Evolutionary conservation across 1,284 basidiomycete genomes (phyloP).

Genomic region (Puccinia novopanici): DNA sequence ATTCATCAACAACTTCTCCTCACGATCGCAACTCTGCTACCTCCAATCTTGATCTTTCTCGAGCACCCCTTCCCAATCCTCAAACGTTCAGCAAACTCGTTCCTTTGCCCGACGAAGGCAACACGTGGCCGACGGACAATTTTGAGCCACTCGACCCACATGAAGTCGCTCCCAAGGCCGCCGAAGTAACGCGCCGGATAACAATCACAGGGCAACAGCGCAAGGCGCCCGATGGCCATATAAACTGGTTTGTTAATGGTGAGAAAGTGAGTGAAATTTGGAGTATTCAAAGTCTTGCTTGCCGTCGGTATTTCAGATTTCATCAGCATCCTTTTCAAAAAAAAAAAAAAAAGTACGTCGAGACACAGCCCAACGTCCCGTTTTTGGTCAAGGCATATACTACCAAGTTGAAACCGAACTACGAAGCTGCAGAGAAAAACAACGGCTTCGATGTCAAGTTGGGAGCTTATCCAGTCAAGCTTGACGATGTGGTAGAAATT

Average conservation of each 20-base stretch:
- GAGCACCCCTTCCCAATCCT: background rate
- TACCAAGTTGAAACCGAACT: constrained; percentile 32
- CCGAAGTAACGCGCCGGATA: constrained; percentile 34
- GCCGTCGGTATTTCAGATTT: background rate
- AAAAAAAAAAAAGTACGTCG: constrained; percentile 28
- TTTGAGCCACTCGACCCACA: constrained; percentile 31
- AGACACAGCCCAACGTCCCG: constrained; percentile 28
- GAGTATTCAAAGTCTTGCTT: background rate
- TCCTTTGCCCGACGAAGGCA: constrained; percentile 32
- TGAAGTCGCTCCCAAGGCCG: constrained; percentile 32
- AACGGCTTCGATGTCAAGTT: constrained; percentile 34
- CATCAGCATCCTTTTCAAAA: background rate
- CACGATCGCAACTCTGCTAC: background rate
- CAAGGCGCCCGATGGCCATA: constrained; percentile 2
- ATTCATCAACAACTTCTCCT: background rate
- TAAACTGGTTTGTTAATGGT: constrained; percentile 44
- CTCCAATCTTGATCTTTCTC: background rate
- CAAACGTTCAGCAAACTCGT: background rate
- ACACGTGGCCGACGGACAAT: constrained; percentile 4
- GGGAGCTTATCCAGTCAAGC: constrained; percentile 41
- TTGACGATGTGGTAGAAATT: constrained; percentile 35
- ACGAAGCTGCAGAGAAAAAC: constrained; percentile 13
- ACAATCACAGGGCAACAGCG: constrained; percentile 38
- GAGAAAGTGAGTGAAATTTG: constrained; percentile 8
- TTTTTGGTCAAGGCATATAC: constrained; percentile 41